Evolutionary conservation across 345 rosid genomes (phyloP).

Genomic region (Aquilaria sinensis): DNA sequence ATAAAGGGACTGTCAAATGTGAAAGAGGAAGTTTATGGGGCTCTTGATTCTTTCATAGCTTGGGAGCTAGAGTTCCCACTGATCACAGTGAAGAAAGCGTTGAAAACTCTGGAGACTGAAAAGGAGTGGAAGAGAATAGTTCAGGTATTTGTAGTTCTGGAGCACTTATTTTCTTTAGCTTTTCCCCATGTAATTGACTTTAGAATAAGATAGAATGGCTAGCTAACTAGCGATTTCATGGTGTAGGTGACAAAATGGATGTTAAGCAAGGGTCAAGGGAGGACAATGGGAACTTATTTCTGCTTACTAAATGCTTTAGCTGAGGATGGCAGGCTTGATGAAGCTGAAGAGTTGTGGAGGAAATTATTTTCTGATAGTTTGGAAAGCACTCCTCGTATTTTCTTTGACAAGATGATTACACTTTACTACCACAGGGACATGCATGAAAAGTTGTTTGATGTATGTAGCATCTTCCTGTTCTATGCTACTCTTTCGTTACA

Average conservation of each 20-base stretch:
- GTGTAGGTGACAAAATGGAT: constrained; percentile 86
- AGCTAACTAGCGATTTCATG: background rate
- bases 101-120: constrained; percentile 63
- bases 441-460: constrained; percentile 87
- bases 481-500: background rate
- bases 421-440: constrained; percentile 68
- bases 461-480: constrained; percentile 19
- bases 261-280: constrained; percentile 97
- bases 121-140: constrained; percentile 91
- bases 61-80: constrained; percentile 96
- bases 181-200: background rate
- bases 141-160: constrained; percentile 36
- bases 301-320: constrained; percentile 71
- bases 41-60: constrained; percentile 87
- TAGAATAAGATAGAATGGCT: background rate
- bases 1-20: constrained; percentile 69
- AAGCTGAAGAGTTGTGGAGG: constrained; percentile 85
- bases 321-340: constrained; percentile 81
- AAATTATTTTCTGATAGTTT: constrained; percentile 57
- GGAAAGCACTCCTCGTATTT: constrained; percentile 68
- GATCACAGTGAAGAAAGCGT: constrained; percentile 83
- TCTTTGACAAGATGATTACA: constrained; percentile 73
- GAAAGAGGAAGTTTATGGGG: constrained; percentile 93
- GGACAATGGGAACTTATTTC: constrained; percentile 86
- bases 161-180: background rate